Evolutionary conservation across 345 rosid species (phyloP).

Genomic region (Rhodomyrtus tomentosa): DNA sequence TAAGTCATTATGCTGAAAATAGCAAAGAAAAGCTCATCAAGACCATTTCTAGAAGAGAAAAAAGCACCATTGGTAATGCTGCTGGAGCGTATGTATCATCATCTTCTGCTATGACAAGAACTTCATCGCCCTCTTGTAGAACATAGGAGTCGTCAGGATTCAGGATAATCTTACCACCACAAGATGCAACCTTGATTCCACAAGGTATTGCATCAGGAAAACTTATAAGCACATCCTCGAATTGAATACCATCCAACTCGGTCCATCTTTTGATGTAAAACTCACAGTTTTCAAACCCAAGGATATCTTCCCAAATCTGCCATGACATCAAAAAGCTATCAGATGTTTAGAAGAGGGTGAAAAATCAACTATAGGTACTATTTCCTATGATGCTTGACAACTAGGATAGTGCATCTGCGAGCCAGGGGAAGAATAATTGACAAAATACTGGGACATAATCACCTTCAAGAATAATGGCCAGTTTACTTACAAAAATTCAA

Average conservation of each 20-base stretch:
- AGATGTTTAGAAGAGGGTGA: not conserved
- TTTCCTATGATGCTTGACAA: not conserved
- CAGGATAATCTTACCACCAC: conserved; percentile 54
- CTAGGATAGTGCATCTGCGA: not conserved
- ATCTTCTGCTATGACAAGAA: conserved; percentile 78
- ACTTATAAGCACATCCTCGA: conserved; percentile 62
- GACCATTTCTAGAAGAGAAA: conserved; percentile 11
- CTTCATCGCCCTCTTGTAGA: conserved; percentile 65
- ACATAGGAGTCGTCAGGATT: conserved; percentile 59
- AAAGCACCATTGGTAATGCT: conserved; percentile 57
- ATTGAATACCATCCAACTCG: conserved; percentile 49
- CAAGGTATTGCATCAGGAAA: conserved; percentile 76
- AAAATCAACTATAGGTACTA: not conserved
- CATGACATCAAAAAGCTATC: not conserved
- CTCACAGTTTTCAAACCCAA: conserved; percentile 72
- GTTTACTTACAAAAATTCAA: not conserved
- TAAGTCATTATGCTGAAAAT: not conserved
- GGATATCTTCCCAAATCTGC: conserved; percentile 76
- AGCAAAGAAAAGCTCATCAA: not conserved
- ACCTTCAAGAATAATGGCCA: not conserved
- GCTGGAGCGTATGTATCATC: conserved; percentile 60
- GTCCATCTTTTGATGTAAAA: conserved; percentile 69
- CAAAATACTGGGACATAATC: not conserved
- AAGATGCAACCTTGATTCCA: conserved; percentile 61
- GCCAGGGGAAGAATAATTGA: not conserved